Conservation (phyloP, 257 asterid species). For the Penstemon davidsonii region DNA sequence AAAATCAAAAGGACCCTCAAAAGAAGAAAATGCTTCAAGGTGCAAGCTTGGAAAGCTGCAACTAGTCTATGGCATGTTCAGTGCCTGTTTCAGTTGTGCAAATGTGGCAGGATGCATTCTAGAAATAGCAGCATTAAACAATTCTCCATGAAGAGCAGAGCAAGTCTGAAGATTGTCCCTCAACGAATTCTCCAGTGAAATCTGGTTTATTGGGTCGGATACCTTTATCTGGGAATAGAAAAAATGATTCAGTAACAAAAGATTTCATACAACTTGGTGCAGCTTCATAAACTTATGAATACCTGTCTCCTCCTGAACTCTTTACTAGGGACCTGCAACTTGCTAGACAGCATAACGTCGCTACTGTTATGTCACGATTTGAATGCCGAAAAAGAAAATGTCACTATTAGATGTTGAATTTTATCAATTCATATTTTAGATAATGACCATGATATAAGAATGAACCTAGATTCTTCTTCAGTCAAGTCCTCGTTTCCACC, state of each 20-base stretch:
- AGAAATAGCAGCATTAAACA: slow-evolving; percentile 72
- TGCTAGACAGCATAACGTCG: slow-evolving; percentile 63
- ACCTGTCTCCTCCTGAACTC: slow-evolving; percentile 97
- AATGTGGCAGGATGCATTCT: slow-evolving; percentile 84
- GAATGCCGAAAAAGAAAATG: slow-evolving; percentile 21
- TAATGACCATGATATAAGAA: slow-evolving; percentile 22
- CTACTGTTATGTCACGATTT: slow-evolving; percentile 47
- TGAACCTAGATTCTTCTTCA: slow-evolving; percentile 93
- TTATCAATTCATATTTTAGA: slow-evolving; percentile 2
- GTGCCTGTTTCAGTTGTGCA: slow-evolving; percentile 76
- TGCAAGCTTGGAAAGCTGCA: slow-evolving; percentile 18
- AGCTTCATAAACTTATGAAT: slow-evolving; percentile 25
- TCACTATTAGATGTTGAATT: neutral
- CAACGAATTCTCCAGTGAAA: slow-evolving; percentile 74
- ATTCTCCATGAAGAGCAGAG: slow-evolving; percentile 83
- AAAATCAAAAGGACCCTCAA: slow-evolving; percentile 30
- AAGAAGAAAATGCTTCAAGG: slow-evolving; percentile 26
- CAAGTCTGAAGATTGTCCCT: slow-evolving; percentile 90
- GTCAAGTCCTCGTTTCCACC: slow-evolving; percentile 79
- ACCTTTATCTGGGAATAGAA: slow-evolving; percentile 61
- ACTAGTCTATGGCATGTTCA: slow-evolving; percentile 66
- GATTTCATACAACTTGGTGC: neutral
- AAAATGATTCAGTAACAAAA: neutral
- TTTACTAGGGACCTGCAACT: slow-evolving; percentile 76
- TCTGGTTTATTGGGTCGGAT: slow-evolving; percentile 82